These are phyloP conservation scores for Epichloe aotearoae DNA, from an alignment of 2,329 filamentous ascomycete species.

Conservation along the genomic window DNA sequence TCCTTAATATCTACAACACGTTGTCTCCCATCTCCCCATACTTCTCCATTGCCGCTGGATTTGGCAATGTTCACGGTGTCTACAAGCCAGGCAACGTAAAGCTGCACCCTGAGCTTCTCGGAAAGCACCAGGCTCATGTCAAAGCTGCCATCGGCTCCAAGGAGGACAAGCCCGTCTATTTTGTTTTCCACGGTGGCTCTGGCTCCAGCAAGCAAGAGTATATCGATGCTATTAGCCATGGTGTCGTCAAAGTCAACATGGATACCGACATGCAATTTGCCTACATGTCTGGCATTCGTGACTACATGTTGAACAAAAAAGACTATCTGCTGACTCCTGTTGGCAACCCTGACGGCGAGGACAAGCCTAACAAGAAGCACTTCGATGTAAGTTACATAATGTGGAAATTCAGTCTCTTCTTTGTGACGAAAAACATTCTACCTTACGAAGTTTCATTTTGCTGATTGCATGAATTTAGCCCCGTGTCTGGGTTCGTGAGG, in stretches of 20 bases:
- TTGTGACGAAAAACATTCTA: no score
- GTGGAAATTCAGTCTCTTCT: no score
- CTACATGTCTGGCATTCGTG: conserved; percentile 83
- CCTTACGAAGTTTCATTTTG: not conserved
- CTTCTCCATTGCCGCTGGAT: conserved; percentile 96
- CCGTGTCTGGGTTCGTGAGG: conserved; percentile 89
- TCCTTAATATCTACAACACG: conserved; percentile 79
- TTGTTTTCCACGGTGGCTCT: conserved; percentile 98
- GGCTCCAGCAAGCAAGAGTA: conserved; percentile 87
- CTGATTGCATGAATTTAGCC: conserved; percentile 34
- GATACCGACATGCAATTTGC: conserved; percentile 97
- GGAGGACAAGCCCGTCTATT: conserved; percentile 88
- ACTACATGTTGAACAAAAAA: conserved; percentile 90
- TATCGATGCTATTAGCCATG: conserved; percentile 74
- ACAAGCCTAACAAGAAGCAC: conserved; percentile 99
- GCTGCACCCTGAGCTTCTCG: conserved; percentile 88
- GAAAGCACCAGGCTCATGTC: conserved; percentile 92
- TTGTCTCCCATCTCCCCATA: conserved; percentile 79
- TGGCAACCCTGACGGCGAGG: conserved; percentile 87
- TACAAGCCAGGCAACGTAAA: conserved; percentile 98
- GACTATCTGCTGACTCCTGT: conserved; percentile 80
- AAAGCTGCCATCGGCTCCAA: conserved; percentile 60
- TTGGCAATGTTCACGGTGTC: conserved; percentile 98
- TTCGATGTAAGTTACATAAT: conserved; percentile 37
- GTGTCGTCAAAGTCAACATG: conserved; percentile 98